These are phyloP conservation scores for Vitis labrusca DNA, from an alignment of 164 flowering plant species.

Conservation along the genomic window DNA sequence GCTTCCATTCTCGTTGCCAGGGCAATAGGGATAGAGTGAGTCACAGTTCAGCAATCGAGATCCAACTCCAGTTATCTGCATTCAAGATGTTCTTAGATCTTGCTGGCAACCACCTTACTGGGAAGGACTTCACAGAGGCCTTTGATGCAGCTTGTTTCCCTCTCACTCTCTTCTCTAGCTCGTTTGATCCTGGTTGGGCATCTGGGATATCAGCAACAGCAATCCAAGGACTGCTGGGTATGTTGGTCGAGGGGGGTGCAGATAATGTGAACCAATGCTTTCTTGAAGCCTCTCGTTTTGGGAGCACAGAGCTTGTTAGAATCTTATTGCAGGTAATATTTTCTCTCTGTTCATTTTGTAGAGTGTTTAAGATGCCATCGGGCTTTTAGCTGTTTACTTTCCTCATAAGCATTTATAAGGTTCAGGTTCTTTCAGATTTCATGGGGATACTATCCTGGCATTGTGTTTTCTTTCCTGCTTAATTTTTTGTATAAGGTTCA, in stretches of 20 bases:
- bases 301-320: conserved; percentile 96
- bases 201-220: conserved; percentile 88
- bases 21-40: conserved; percentile 57
- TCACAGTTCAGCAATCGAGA: conserved; percentile 67
- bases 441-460: too few species aligned
- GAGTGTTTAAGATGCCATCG: neutral
- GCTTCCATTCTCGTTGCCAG: conserved; percentile 83
- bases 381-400: neutral
- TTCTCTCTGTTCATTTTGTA: neutral
- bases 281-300: conserved; percentile 96
- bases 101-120: conserved; percentile 86
- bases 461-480: neutral
- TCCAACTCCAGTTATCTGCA: conserved; percentile 85
- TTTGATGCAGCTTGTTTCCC: conserved; percentile 99
- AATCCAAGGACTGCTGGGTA: conserved; percentile 73
- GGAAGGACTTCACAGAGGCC: conserved; percentile 95
- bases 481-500: neutral
- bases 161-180: conserved; percentile 91
- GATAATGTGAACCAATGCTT: conserved; percentile 97
- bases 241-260: conserved; percentile 96
- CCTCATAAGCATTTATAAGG: neutral
- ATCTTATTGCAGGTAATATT: conserved; percentile 84
- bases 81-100: conserved; percentile 86
- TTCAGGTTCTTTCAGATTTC: too few species aligned
- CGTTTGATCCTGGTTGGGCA: conserved; percentile 97